Base-by-base conservation (phyloP, 1,284 basidiomycete species). In the Trametes polyzona region DNA sequence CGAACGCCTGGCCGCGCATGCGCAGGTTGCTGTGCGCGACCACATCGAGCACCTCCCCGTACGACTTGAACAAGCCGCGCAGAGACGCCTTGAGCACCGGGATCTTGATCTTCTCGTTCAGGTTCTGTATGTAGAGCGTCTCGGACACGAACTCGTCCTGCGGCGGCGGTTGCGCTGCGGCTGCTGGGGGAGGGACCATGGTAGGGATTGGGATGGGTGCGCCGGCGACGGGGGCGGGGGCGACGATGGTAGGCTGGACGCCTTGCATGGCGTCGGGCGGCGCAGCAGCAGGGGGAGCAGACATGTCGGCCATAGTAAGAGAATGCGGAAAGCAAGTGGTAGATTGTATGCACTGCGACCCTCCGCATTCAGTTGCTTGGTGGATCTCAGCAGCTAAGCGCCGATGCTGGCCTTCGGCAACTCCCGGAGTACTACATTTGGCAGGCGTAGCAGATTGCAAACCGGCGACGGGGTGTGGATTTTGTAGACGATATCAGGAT, bases 1-100 rank as follows among this genome's bases (percentile, higher is more conserved):
- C 92, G 69, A 99, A 99, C 5, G 96, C 96, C 76, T 99, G 96
- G 11, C 96, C 96, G 37, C 97, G 83, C 97, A 99, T 99, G 30
- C 96, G 86, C 59, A 98, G 75, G 76, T 98, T 98, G 53, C 81
- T 76, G 74, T 99, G 96, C 6, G 96, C 95, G 8, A 95, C 89
- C 16, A 99, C 92, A 66, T 95, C 94, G 27, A 96, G 74, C 6
- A 99, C 89, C 57, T 92, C 89, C 17, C 94, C 93, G 69, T 98
- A 99, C 30, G 90, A 86, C 73, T 94, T 94, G 81, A 99, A 98
- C 44, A 99, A 81, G 36, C 90, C 90, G 19, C 85, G 82, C 41
- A 99, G 79, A 1, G 95, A 94, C 57, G 92, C 79, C 75, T 96
- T 98, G 68, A 99, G 83, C 27, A 96, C 95, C 83, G 65, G 84